Evolutionary conservation across 352 stramenopile genomes (phyloP), one percentile per base, ranked within the genome.

Genomic region (Pythium myriotylum): DNA sequence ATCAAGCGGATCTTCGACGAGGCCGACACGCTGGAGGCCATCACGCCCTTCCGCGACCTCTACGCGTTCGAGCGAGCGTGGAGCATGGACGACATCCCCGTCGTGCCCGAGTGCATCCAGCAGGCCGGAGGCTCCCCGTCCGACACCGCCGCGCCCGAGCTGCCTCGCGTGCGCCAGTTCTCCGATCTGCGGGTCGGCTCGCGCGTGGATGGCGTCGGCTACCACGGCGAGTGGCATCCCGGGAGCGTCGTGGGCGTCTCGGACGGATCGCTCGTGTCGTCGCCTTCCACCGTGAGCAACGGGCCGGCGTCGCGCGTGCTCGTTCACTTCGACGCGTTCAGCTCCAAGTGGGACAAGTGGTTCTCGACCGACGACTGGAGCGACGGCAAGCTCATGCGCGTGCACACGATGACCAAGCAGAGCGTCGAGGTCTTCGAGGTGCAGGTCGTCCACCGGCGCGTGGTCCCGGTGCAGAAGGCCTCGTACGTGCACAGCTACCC

Each of bases 321-420:
- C 22, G 76, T 92, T 33, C 81, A 91, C 45, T 92, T 92, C 37
- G 83, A 92, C 51, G 76, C 74, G 7, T 85, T 86, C 47, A 88
- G 74, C 48, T 68, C 65, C 52, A 91, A 89, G 53, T 91, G 74
- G 76, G 79, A 90, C 47, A 87, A 84, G 40, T 92, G 81, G 84
- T 92, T 86, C 54, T 73, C 70, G 1, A 51, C 50, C 7, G 48
- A 62, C 14, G 84, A 92, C 41, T 92, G 84, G 84, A 62, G 64
- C 13, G 65, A 83, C 17, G 69, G 77, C 26, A 74, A 76, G n/a
- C 50, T 92, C 16, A 40, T 74, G 20, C 76, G 79, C 4, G 53
- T 86, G 19, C 57, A 83, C 26, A 74, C 72, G 19, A 82, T 68
- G 16, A 78, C 73, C 1, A 79, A 54, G 10, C 48, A 60, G 24